A percentile compares a stretch with the other conserved stretches of the same genome.
Evolutionary conservation across 345 rosid genomes (phyloP).

Genomic region (Syzygium aromaticum): DNA sequence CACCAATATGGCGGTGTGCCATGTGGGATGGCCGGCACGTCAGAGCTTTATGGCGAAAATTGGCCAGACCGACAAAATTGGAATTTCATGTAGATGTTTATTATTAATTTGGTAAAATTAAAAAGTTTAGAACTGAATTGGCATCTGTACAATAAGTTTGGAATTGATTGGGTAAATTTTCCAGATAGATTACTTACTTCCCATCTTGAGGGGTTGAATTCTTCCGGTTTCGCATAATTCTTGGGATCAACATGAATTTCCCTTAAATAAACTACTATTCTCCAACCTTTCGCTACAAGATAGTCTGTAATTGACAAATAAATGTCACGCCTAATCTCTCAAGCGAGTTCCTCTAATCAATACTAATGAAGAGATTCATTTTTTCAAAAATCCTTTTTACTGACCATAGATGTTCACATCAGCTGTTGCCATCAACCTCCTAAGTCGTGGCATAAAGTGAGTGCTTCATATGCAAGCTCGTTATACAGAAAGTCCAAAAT

Average conservation of each 20-base stretch:
- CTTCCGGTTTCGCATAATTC: neutral
- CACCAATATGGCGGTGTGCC: neutral
- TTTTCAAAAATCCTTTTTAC: conserved; percentile 7
- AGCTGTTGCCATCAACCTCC: conserved; percentile 50
- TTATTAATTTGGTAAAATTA: neutral
- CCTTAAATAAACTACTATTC: conserved; percentile 7
- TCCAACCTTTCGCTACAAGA: conserved; percentile 15
- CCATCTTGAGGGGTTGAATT: conserved; percentile 20
- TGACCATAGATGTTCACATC: conserved; percentile 34
- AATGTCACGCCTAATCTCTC: neutral
- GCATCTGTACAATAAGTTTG: too few relatives aligned
- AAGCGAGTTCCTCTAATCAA: neutral
- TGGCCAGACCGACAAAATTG: fast-evolving
- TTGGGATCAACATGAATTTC: conserved; percentile 10
- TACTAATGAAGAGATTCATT: neutral
- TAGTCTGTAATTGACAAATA: conserved; percentile 4
- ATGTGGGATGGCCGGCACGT: neutral
- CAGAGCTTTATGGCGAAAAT: fast-evolving
- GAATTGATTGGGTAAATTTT: too few relatives aligned
- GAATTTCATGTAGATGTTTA: too few relatives aligned
- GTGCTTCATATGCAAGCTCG: neutral
- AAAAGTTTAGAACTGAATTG: neutral
- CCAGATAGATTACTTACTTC: conserved; percentile 2
- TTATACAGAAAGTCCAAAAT: neutral
- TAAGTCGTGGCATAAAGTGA: neutral